Percentiles rank a stretch among this genome's conserved stretches.
These are phyloP conservation scores for Kazachstania kunashirensis DNA, from an alignment of 805 yeast genomes.

Conservation along the genomic window DNA sequence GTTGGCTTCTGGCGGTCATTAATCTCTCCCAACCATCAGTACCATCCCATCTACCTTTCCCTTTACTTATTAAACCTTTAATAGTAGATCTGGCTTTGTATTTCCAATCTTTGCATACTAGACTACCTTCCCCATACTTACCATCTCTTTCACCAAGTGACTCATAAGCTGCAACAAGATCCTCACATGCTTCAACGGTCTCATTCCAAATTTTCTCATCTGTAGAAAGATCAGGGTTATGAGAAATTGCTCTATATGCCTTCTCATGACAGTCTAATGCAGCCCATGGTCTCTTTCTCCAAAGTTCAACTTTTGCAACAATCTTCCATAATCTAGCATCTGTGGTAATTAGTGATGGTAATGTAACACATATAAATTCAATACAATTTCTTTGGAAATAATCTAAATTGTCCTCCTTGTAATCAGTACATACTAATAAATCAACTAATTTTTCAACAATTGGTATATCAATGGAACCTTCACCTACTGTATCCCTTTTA, in stretches of 20 bases:
- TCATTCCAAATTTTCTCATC: slow-evolving; percentile 61
- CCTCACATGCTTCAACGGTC: slow-evolving; percentile 69
- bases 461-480: slow-evolving; percentile 61
- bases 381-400: slow-evolving; percentile 61
- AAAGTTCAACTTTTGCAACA: slow-evolving; percentile 74
- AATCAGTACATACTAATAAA: slow-evolving; percentile 45
- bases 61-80: slow-evolving; percentile 68
- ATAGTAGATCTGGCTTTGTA: slow-evolving; percentile 68
- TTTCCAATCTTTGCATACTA: slow-evolving; percentile 90
- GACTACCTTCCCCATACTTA: slow-evolving; percentile 64
- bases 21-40: slow-evolving; percentile 67
- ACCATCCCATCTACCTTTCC: slow-evolving; percentile 71
- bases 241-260: slow-evolving; percentile 66
- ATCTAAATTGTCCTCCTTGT: slow-evolving; percentile 37
- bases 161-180: slow-evolving; percentile 77
- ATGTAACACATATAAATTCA: slow-evolving; percentile 56
- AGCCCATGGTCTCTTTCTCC: slow-evolving; percentile 84
- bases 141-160: slow-evolving; percentile 81
- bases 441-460: slow-evolving; percentile 67
- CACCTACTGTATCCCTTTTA: slow-evolving; percentile 48
- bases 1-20: slow-evolving; percentile 30
- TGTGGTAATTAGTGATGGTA: slow-evolving; percentile 63
- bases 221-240: slow-evolving; percentile 52
- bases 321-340: slow-evolving; percentile 62
- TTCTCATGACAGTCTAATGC: slow-evolving; percentile 79